Base-by-base conservation (phyloP, 1,284 basidiomycete species). In the Mrakiaceae sp. region DNA sequence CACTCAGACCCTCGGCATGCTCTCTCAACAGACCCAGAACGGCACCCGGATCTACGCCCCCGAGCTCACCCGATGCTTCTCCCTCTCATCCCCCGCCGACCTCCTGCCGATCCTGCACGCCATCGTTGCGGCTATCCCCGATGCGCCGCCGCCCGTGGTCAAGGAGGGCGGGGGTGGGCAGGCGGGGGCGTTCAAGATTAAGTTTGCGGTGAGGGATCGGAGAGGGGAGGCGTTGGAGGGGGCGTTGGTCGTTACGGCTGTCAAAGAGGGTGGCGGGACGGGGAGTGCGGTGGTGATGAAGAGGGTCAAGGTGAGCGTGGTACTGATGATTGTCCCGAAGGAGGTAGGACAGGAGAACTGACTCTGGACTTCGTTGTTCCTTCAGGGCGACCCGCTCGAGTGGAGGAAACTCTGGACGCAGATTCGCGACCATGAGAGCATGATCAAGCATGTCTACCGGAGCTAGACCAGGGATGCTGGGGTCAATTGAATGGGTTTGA, bases 361-460 rank as follows among this genome's bases (percentile, higher is more conserved):
- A 4, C 49, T 11, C 40, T 6, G 12, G 3, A 1, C 49, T 44
- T 42, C 6, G 40, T 10, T 5, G 4, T 55, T 42, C 5, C 27
- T 46, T 10, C 52, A 70, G 68, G 76, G 76, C 16, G 72, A 72
- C 62, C 75, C 75, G 9, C 67, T 77, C 51, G 75, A 76, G 66
- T 77, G 76, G 76, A 68, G 75, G 53, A 69, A 73, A 47, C 72
- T 77, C 59, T 70, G 68, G 66, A 66, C 52, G 10, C 42, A 58
- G 44, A 63, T 66, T 42, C 60, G 64, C 55, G 64, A 65, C 50
- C 58, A 60, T 48, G 46, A 44, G 7, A n/a, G 40, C 40, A 65
- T 65, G 59, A 16, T 44, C 9, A n/a, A 53, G 2, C 52, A 47
- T n/a, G 64, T 65, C n/a, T 65, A 65, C 64, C 27, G 27, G 27